Percentiles rank a stretch among this genome's conserved stretches.
Evolutionary conservation across 345 rosid genomes (phyloP).

Genomic region (Eucalyptus cloeziana): DNA sequence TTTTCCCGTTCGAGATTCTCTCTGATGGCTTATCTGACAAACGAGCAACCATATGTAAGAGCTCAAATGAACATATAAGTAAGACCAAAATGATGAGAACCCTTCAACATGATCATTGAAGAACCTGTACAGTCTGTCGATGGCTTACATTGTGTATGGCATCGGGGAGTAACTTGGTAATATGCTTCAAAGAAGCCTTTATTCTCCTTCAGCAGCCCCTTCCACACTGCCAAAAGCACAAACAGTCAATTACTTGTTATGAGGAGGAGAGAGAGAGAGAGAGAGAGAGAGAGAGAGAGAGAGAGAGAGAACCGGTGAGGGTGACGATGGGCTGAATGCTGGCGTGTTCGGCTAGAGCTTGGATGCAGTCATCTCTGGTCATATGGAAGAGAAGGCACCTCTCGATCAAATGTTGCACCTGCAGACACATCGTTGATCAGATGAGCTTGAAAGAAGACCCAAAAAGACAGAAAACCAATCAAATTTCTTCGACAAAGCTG

Average conservation of each 20-base stretch:
- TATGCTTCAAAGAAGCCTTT: slow-evolving; percentile 28
- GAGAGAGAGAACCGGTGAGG: slow-evolving; percentile 10
- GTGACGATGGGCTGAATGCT: slow-evolving; percentile 26
- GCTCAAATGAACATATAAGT: neutral
- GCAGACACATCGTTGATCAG: neutral
- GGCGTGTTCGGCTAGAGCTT: slow-evolving; percentile 28
- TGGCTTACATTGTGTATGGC: neutral
- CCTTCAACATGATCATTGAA: neutral
- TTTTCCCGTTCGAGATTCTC: neutral
- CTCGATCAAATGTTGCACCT: slow-evolving; percentile 54
- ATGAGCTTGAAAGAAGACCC: neutral
- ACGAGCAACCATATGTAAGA: neutral
- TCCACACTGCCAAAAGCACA: slow-evolving; percentile 24
- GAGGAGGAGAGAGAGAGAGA: neutral
- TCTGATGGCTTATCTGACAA: neutral
- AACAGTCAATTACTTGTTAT: neutral
- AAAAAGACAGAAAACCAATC: neutral
- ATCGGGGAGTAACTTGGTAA: neutral
- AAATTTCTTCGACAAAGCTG: neutral
- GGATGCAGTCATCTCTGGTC: slow-evolving; percentile 32
- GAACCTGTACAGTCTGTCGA: neutral
- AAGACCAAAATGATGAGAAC: neutral
- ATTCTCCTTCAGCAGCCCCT: slow-evolving; percentile 36
- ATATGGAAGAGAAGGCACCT: slow-evolving; percentile 32
- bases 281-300: neutral